phyloP scores from a whole-genome alignment of 768 basidiomycete species.

The Sistotremastrum niveocremeum region DNA sequence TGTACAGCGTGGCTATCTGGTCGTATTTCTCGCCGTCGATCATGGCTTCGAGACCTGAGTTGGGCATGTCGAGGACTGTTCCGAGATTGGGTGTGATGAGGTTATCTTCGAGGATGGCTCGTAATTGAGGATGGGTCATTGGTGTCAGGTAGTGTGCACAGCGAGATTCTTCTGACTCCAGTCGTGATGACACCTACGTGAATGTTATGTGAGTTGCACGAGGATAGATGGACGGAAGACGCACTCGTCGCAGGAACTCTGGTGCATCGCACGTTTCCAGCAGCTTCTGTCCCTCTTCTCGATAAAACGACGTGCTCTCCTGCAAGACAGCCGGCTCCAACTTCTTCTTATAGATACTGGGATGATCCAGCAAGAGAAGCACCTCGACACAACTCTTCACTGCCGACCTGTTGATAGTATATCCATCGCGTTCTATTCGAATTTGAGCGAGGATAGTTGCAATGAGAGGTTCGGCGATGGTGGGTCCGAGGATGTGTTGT shows the following conservation, averaged over 20 bases:
- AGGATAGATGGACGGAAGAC: conserved; percentile 14
- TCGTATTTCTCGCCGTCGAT: conserved; percentile 65
- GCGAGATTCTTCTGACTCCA: conserved; percentile 73
- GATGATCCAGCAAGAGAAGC: conserved; percentile 47
- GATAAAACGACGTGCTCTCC: conserved; percentile 72
- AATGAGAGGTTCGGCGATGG: conserved; percentile 75
- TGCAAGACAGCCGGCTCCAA: conserved; percentile 72
- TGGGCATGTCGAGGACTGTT: conserved; percentile 62
- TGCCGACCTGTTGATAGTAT: conserved; percentile 80
- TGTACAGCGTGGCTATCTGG: conserved; percentile 69
- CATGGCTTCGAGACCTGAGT: conserved; percentile 81
- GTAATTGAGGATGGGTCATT: conserved; percentile 54
- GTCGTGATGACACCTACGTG: conserved; percentile 60
- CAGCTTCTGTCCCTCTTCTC: conserved; percentile 54
- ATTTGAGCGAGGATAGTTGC: conserved; percentile 77
- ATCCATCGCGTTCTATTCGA: conserved; percentile 83
- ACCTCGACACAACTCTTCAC: conserved; percentile 84
- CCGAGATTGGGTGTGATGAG: conserved; percentile 68
- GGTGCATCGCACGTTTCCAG: conserved; percentile 66
- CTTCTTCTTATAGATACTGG: conserved; percentile 66
- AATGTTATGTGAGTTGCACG: conserved; percentile 7
- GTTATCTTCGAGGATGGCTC: conserved; percentile 59
- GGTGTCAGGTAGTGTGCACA: conserved; percentile 77
- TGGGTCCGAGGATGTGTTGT: conserved; percentile 59
- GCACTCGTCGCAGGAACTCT: conserved; percentile 68